Evolutionary conservation across 345 rosid genomes (phyloP), one percentile per base, ranked within the genome.

Genomic region (Syzygium aqueum): DNA sequence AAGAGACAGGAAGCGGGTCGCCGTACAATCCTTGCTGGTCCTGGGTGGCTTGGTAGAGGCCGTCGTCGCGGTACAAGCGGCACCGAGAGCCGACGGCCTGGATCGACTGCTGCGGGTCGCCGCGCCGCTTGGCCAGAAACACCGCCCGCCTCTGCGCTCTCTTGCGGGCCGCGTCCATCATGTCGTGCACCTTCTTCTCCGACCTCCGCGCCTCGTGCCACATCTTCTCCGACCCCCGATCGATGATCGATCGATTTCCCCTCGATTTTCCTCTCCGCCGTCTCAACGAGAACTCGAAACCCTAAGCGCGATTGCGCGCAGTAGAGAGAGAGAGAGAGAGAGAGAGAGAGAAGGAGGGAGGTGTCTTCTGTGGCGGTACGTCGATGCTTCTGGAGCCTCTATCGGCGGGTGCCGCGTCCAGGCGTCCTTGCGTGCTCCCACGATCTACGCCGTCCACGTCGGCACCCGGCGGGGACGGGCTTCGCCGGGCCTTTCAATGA

Each of bases 181-280:
- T 91, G 92, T 96, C 99, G 91, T 97, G 99, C 17, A 97, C 99
- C 84, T 96, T 96, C 95, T 89, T 93, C 94, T 97, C 99, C 92
- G 99, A 96, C 92, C 98, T 92, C 89, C 99, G 93, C 88, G 99
- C 99, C 90, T 96, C 99, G 92, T 97, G 99, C 99, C 99, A 97
- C 99, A 97, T 96, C 95, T 88, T 91, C 23, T 3, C 53, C 85
- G 11, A 46, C 85, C 63, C 63, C 43, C 40, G 46, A 43, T 43
- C 46, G 46, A 43, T 43, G 46, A 43, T 43, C 46, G 46, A 43
- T 67, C 46, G 80, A 67, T 33, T 33, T 67, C 25, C 78, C 61
- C 61, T 56, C 61, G 11, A 23, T 22, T 54, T 52, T 22, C 11
- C 46, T 30, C 80, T 19, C 19, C 10, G 54, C 53, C 54, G 10